These are phyloP conservation scores for Cyclocybe cylindracea DNA, from an alignment of 768 basidiomycete species.

Conservation along the genomic window DNA sequence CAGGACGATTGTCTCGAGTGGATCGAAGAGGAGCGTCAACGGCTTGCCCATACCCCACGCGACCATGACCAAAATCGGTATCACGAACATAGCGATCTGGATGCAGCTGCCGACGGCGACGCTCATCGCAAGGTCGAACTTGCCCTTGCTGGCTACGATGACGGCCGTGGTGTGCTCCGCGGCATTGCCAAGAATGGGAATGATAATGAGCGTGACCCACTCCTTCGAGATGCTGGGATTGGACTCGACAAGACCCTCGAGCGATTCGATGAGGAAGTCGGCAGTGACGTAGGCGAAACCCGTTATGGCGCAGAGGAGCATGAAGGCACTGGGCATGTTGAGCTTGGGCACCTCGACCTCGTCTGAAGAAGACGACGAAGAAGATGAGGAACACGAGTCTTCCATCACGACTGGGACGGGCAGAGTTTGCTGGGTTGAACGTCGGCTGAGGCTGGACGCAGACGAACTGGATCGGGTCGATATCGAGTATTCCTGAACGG, in stretches of 20 bases:
- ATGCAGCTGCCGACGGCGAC: constrained; percentile 45
- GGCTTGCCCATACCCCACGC: constrained; percentile 43
- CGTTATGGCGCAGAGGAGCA: constrained; percentile 31
- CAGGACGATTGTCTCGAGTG: constrained; percentile 37
- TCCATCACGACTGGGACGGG: constrained; percentile 12
- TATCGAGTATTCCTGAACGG: constrained; percentile 24
- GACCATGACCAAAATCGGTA: constrained; percentile 37
- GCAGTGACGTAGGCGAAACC: constrained; percentile 43
- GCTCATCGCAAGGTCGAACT: constrained; percentile 44
- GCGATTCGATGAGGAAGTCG: constrained; percentile 39
- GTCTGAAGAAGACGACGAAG: constrained; percentile 9
- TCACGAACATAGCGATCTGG: constrained; percentile 44
- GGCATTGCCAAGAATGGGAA: constrained; percentile 42
- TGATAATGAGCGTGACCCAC: constrained; percentile 46
- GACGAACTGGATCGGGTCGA: constrained; percentile 14
- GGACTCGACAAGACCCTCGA: constrained; percentile 38
- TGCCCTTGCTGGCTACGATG: constrained; percentile 41
- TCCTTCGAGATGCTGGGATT: constrained; percentile 42
- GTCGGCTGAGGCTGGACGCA: constrained; percentile 6
- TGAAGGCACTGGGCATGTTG: constrained; percentile 34
- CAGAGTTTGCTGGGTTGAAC: constrained; percentile 24
- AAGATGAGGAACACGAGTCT: constrained; percentile 14
- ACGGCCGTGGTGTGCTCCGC: constrained; percentile 44
- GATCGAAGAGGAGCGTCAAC: constrained; percentile 39
- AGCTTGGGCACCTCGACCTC: constrained; percentile 30